Evolutionary conservation across 257 asterid genomes (phyloP).

Genomic region (Solanum tarijense): DNA sequence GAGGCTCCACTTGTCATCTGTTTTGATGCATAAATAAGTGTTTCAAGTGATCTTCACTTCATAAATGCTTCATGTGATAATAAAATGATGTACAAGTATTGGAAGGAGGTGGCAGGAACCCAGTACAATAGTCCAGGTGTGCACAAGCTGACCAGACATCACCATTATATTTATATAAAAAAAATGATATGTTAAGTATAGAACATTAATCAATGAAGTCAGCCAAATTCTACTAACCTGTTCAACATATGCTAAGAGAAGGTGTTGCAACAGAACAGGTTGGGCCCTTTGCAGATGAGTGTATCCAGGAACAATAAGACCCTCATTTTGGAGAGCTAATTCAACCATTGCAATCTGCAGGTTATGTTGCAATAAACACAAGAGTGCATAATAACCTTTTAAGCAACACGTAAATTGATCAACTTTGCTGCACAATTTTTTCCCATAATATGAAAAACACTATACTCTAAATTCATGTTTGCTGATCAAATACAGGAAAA

Average conservation of each 20-base stretch:
- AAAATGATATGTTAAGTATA: neutral
- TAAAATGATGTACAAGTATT: neutral
- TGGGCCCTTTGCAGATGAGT: conserved; percentile 98
- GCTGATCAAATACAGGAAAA: neutral
- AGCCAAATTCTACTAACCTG: conserved; percentile 35
- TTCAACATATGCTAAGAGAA: conserved; percentile 85
- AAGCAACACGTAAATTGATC: neutral
- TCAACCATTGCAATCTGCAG: conserved; percentile 57
- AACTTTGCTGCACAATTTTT: neutral
- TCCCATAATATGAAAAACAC: neutral
- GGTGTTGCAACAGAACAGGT: conserved; percentile 93
- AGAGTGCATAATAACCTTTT: neutral
- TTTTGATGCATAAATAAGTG: neutral
- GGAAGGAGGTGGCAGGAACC: neutral
- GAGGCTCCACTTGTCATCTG: neutral
- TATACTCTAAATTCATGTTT: neutral
- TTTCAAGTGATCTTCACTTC: neutral
- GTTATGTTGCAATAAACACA: neutral
- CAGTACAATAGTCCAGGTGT: neutral
- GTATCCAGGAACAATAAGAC: conserved; percentile 89
- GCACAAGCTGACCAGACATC: neutral
- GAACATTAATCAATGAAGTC: neutral
- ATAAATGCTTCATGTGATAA: neutral
- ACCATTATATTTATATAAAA: neutral
- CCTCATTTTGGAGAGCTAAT: conserved; percentile 66